Conservation (phyloP, 2,329 filamentous ascomycete genomes). For the Elsinoe arachidis region DNA sequence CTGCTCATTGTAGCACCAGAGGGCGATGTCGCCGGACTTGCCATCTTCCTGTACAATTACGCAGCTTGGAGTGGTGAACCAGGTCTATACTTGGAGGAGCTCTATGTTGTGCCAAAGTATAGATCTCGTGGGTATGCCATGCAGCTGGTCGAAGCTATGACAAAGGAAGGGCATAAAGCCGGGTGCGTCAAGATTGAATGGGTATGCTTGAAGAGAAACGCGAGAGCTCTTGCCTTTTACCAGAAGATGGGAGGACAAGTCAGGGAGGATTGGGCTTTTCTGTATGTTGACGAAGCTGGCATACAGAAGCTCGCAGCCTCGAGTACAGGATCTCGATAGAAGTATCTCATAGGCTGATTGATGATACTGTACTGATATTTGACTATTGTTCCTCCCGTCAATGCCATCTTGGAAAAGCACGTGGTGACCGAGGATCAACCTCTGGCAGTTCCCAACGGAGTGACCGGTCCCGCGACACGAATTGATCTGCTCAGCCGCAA, state of each 20-base stretch:
- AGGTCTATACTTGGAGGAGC: background rate
- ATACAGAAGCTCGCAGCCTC: background rate
- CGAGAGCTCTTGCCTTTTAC: background rate
- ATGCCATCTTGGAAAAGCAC: too few relatives aligned
- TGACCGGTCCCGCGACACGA: background rate
- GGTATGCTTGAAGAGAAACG: background rate
- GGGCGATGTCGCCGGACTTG: background rate
- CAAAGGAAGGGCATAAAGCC: background rate
- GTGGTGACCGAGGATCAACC: background rate
- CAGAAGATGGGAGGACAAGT: background rate
- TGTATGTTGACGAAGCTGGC: background rate
- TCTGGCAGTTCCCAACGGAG: background rate
- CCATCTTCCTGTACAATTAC: background rate
- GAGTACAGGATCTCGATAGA: too few relatives aligned
- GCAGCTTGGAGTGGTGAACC: background rate
- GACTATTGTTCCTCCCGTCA: too few relatives aligned
- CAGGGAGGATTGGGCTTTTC: background rate
- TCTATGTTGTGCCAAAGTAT: background rate
- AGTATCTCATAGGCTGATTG: background rate
- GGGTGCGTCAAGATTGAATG: background rate
- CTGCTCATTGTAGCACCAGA: background rate
- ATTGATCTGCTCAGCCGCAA: constrained; percentile 11
- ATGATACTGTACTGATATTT: background rate
- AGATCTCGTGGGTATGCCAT: constrained; percentile 1
- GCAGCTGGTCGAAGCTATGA: background rate